Evolutionary conservation across 176 grass and related monocot genomes (phyloP).

Genomic region (Eragrostis curvula): DNA sequence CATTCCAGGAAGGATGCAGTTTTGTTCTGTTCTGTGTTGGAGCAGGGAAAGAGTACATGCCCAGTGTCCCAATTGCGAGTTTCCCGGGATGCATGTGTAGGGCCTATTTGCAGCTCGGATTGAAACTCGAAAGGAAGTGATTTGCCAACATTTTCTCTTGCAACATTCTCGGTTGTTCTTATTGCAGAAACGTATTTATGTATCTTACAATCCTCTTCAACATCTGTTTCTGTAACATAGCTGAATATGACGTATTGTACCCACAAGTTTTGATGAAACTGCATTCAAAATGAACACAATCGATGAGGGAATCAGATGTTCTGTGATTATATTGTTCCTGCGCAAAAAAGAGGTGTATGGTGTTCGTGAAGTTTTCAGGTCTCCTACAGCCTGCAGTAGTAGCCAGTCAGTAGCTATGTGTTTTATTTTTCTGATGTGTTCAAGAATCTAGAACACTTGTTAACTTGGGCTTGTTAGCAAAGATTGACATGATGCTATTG

Average conservation of each 20-base stretch:
- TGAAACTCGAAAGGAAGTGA: not conserved
- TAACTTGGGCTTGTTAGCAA: not conserved
- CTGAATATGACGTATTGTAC: not conserved
- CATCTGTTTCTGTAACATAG: not conserved
- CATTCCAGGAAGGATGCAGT: conserved; percentile 15
- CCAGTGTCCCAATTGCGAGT: not conserved
- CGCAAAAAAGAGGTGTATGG: not conserved
- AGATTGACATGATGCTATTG: not conserved
- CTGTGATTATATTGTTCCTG: not conserved
- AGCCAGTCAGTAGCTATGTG: not conserved
- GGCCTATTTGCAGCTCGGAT: not conserved
- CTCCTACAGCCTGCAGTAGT: not conserved
- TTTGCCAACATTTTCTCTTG: not conserved
- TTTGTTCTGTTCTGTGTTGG: conserved; percentile 34
- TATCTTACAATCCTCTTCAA: not conserved
- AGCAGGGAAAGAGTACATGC: conserved; percentile 34
- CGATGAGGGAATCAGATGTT: not conserved
- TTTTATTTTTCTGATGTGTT: not conserved
- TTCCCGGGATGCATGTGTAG: conserved; percentile 4
- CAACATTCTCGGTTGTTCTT: conserved; percentile 7
- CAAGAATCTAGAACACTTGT: not conserved
- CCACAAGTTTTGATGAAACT: not conserved
- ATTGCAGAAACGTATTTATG: not conserved
- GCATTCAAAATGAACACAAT: not conserved
- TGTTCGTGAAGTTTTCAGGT: conserved; percentile 2